Evolutionary conservation across 2,329 filamentous ascomycete genomes (phyloP).

Genomic region (Dichotomopilus funicola): DNA sequence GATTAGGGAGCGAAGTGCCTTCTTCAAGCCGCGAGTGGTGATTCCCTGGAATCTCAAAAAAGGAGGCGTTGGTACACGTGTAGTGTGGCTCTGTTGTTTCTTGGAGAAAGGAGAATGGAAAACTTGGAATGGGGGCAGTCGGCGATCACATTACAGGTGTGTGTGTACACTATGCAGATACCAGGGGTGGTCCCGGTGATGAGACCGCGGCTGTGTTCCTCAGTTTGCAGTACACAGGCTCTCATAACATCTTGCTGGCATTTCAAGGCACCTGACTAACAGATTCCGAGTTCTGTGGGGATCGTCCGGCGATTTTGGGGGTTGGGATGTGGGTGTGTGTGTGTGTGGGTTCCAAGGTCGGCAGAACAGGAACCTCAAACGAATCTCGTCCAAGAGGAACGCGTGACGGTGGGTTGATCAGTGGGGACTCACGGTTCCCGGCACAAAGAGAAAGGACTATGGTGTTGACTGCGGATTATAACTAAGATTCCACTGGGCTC

Average conservation of each 20-base stretch:
- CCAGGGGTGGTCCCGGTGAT: too few relatives aligned
- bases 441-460: too few relatives aligned
- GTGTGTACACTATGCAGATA: background rate
- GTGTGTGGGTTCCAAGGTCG: background rate
- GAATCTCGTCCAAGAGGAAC: background rate
- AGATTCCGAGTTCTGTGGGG: too few relatives aligned
- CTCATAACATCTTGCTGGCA: too few relatives aligned
- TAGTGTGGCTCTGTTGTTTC: background rate
- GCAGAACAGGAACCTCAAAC: background rate
- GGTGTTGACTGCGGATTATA: too few relatives aligned
- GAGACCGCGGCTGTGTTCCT: too few relatives aligned
- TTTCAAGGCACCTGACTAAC: too few relatives aligned
- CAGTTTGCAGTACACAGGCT: too few relatives aligned
- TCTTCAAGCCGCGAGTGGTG: too few relatives aligned
- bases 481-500: too few relatives aligned
- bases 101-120: background rate
- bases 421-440: background rate
- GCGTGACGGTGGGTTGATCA: background rate
- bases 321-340: background rate
- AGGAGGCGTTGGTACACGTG: background rate
- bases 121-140: slow-evolving; percentile 9
- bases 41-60: background rate
- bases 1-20: too few relatives aligned
- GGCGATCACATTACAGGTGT: background rate
- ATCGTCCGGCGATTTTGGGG: too few relatives aligned